Evolutionary conservation across 1,284 basidiomycete species (phyloP).

Genomic region (Ceratobasidium sp.): DNA sequence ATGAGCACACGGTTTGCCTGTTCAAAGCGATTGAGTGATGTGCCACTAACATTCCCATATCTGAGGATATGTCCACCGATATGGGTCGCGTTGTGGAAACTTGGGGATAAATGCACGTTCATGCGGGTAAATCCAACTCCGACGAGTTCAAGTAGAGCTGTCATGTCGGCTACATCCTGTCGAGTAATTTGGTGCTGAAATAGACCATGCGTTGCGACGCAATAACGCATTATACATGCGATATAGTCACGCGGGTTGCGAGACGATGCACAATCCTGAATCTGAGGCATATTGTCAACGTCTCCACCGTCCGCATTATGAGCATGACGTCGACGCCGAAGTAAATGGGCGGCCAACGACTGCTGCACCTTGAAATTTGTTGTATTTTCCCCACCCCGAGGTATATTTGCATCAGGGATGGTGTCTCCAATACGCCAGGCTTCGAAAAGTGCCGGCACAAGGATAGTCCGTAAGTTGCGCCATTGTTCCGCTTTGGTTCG

Average conservation of each 20-base stretch:
- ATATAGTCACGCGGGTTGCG: background rate
- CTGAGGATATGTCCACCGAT: background rate
- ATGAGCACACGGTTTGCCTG: constrained; percentile 7
- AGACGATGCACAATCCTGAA: background rate
- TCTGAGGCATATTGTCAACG: background rate
- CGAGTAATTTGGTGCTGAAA: background rate
- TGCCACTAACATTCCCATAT: constrained; percentile 3
- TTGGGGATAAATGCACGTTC: background rate
- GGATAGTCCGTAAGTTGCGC: background rate
- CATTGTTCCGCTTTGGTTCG: constrained; percentile 7
- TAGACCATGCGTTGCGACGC: background rate
- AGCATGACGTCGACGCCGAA: background rate
- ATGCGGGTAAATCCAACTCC: background rate
- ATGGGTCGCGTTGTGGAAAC: too few species aligned
- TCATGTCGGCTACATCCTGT: too few species aligned
- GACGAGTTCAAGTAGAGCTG: background rate
- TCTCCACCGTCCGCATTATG: background rate
- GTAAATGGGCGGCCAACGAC: background rate
- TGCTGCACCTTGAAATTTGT: background rate
- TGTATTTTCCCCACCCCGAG: background rate
- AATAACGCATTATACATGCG: constrained; percentile 4
- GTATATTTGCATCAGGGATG: background rate
- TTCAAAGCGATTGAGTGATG: background rate
- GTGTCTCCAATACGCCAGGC: background rate
- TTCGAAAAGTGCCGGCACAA: background rate